phyloP scores from a whole-genome alignment of 768 basidiomycete genomes.

The Termitomyces eurrhizus region DNA sequence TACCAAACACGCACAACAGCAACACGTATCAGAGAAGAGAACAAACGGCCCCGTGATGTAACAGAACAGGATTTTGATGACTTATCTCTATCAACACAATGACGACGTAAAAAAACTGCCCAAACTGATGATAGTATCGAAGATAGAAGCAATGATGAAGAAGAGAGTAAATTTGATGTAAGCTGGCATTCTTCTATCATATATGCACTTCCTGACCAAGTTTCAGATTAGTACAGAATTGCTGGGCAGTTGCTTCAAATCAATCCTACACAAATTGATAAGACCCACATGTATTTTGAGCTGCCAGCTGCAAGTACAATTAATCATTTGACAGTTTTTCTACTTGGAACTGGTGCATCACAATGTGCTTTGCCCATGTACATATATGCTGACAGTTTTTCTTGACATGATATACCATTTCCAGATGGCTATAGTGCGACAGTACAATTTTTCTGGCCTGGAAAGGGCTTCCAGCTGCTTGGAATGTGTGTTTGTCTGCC shows the following conservation, averaged over 20 bases:
- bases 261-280: constrained; percentile 76
- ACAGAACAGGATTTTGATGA: not conserved
- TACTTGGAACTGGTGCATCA: constrained; percentile 67
- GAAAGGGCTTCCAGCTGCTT: constrained; percentile 80
- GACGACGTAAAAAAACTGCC: not conserved
- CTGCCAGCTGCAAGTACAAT: constrained; percentile 66
- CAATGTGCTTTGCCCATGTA: not conserved
- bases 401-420: constrained; percentile 51
- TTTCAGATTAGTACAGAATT: no score
- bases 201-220: no score
- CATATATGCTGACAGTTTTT: not conserved
- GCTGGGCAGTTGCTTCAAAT: constrained; percentile 79
- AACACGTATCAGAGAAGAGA: not conserved
- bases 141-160: not conserved
- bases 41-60: not conserved
- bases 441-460: constrained; percentile 85
- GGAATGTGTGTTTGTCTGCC: constrained; percentile 60
- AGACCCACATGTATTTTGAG: constrained; percentile 79
- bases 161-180: not conserved
- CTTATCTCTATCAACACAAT: not conserved
- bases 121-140: not conserved
- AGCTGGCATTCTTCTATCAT: no score
- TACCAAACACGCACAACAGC: not conserved
- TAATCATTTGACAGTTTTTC: constrained; percentile 84
- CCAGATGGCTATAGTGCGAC: constrained; percentile 82